A percentile compares a stretch with the other conserved stretches of the same genome.
Evolutionary conservation across 2,329 filamentous ascomycete species (phyloP).

Genomic region (Sclerotinia sclerotiorum): DNA sequence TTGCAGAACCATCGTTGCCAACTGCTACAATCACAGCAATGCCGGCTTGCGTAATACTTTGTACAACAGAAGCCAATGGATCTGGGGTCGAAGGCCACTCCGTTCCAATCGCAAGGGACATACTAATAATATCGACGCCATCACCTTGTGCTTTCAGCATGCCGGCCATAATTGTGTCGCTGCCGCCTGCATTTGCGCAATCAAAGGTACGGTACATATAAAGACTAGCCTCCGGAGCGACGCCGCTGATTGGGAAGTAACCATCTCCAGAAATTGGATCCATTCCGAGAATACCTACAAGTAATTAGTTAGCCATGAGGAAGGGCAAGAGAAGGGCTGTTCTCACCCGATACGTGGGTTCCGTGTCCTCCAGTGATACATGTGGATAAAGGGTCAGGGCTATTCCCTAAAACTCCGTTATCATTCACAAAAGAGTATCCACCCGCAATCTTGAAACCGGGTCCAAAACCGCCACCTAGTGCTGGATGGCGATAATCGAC

Average conservation of each 20-base stretch:
- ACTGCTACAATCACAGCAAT: conserved; percentile 26
- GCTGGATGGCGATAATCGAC: conserved; percentile 63
- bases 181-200: conserved; percentile 26
- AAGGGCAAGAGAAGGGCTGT: neutral
- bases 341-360: conserved; percentile 31
- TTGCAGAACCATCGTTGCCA: conserved; percentile 27
- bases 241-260: conserved; percentile 29
- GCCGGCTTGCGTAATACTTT: conserved; percentile 24
- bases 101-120: conserved; percentile 30
- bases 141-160: conserved; percentile 31
- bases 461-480: conserved; percentile 63
- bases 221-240: conserved; percentile 32
- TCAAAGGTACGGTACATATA: conserved; percentile 34
- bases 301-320: neutral
- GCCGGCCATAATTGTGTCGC: conserved; percentile 31
- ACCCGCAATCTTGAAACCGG: conserved; percentile 56
- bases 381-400: conserved; percentile 29
- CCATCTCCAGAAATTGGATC: conserved; percentile 18
- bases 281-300: conserved; percentile 33
- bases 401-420: conserved; percentile 20
- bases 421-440: conserved; percentile 61
- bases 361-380: conserved; percentile 33
- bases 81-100: conserved; percentile 20
- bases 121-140: conserved; percentile 34
- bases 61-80: conserved; percentile 21